Conservation (phyloP, 73 alveolate genomes). For the Urostyla sp. region DNA sequence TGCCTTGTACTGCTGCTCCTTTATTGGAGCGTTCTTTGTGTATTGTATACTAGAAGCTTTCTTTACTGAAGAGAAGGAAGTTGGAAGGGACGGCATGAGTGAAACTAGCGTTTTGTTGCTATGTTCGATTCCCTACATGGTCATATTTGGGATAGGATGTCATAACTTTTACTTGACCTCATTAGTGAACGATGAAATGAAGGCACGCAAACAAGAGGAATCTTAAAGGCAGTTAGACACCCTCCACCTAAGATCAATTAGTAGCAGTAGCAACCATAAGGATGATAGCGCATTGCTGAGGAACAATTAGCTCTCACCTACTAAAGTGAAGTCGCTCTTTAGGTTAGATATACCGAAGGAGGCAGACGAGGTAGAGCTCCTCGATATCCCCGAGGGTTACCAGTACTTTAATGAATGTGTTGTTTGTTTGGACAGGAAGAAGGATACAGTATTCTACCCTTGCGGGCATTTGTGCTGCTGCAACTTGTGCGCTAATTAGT, state of each 20-base stretch:
- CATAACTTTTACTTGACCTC: constrained; percentile 30
- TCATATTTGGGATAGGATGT: constrained; percentile 42
- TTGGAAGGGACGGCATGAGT: neutral
- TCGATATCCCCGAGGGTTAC: constrained; percentile 8
- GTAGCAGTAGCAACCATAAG: too few species aligned
- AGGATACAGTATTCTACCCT: constrained; percentile 48
- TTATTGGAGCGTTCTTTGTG: constrained; percentile 44
- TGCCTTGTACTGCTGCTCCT: constrained; percentile 13
- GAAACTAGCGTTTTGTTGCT: constrained; percentile 7
- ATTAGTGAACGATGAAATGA: constrained; percentile 20
- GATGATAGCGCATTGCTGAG: too few species aligned
- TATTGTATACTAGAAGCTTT: constrained; percentile 1
- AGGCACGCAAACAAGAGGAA: constrained; percentile 3
- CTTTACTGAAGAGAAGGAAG: neutral
- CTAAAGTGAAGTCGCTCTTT: too few species aligned
- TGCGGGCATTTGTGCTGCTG: constrained; percentile 57
- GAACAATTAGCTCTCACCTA: too few species aligned
- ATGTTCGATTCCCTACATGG: constrained; percentile 27
- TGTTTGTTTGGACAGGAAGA: constrained; percentile 24
- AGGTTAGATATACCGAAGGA: too few species aligned
- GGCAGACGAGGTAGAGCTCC: constrained; percentile 7
- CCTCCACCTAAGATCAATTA: too few species aligned
- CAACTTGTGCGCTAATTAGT: constrained; percentile 21
- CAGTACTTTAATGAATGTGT: neutral
- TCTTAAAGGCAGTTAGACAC: too few species aligned